Evolutionary conservation across 2,329 filamentous ascomycete species (phyloP).

Genomic region (Phyllosticta ampelicida): DNA sequence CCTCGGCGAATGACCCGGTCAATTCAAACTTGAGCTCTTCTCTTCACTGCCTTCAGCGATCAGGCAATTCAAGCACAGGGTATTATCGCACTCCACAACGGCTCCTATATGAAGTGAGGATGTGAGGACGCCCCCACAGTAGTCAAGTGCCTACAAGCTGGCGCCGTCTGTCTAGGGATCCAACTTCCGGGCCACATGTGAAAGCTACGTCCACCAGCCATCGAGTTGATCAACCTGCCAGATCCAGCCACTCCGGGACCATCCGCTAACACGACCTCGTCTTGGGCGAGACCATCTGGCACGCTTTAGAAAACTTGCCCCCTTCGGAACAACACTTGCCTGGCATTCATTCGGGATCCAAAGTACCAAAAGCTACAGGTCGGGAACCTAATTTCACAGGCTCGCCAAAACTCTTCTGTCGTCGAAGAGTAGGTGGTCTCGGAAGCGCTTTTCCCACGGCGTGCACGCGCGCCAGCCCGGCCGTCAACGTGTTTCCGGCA

Average conservation of each 20-base stretch:
- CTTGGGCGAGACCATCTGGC: slow-evolving; percentile 23
- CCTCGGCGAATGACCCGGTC: too few relatives aligned
- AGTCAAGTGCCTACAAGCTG: too few relatives aligned
- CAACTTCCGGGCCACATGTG: too few relatives aligned
- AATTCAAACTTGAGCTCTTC: too few relatives aligned
- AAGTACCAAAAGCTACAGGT: slow-evolving; percentile 31
- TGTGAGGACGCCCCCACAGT: too few relatives aligned
- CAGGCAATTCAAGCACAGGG: too few relatives aligned
- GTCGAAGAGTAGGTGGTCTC: slow-evolving; percentile 25
- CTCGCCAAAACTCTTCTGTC: slow-evolving; percentile 29
- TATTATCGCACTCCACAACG: too few relatives aligned
- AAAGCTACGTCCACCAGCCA: too few relatives aligned
- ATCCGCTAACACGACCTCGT: slow-evolving; percentile 23
- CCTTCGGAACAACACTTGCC: slow-evolving; percentile 2
- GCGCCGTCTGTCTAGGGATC: too few relatives aligned
- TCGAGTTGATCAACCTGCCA: neutral
- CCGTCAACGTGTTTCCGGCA: slow-evolving; percentile 26
- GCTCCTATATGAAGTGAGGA: too few relatives aligned
- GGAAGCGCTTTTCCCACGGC: slow-evolving; percentile 28
- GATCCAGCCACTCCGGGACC: neutral
- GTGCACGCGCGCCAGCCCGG: slow-evolving; percentile 24
- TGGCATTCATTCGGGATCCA: slow-evolving; percentile 35
- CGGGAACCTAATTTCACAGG: slow-evolving; percentile 34
- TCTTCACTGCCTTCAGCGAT: too few relatives aligned
- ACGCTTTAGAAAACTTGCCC: neutral